Conservation (phyloP, 169 alveolate genomes). For the Plasmodium chabaudi region DNA sequence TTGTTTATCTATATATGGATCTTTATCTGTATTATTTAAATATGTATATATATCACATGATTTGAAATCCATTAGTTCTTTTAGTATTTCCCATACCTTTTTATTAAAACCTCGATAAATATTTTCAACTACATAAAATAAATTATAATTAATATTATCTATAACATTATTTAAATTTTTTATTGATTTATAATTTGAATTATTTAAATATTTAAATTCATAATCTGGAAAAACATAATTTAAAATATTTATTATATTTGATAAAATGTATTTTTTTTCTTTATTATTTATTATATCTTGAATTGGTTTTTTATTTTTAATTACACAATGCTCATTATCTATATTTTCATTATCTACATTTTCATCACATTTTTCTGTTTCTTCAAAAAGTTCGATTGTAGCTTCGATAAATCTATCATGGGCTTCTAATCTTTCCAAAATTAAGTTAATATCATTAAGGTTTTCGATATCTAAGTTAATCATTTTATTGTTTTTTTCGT, state of each 20-base stretch:
- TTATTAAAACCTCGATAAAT: constrained; percentile 79
- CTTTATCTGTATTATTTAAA: constrained; percentile 82
- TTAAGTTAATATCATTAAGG: constrained; percentile 53
- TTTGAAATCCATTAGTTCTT: constrained; percentile 81
- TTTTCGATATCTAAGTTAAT: constrained; percentile 48
- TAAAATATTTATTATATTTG: constrained; percentile 56
- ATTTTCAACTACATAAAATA: constrained; percentile 81
- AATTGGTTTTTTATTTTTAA: constrained; percentile 8
- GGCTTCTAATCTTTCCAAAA: constrained; percentile 60
- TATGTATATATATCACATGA: constrained; percentile 83
- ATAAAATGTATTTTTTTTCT: constrained; percentile 29
- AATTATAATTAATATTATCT: constrained; percentile 81
- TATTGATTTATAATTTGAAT: constrained; percentile 80
- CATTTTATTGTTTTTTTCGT: constrained; percentile 17
- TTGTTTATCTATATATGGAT: constrained; percentile 80
- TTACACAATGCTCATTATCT: neutral
- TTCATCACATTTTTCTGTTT: neutral
- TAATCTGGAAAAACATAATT: constrained; percentile 86
- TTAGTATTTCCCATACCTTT: constrained; percentile 83
- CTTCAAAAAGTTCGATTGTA: constrained; percentile 60
- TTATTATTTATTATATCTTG: constrained; percentile 30
- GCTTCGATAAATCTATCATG: constrained; percentile 71
- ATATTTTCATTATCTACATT: no score
- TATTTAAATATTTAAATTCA: constrained; percentile 80
- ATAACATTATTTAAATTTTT: constrained; percentile 81